Conservation (phyloP, 2,329 filamentous ascomycete species). For the Trematosphaeria pertusa region DNA sequence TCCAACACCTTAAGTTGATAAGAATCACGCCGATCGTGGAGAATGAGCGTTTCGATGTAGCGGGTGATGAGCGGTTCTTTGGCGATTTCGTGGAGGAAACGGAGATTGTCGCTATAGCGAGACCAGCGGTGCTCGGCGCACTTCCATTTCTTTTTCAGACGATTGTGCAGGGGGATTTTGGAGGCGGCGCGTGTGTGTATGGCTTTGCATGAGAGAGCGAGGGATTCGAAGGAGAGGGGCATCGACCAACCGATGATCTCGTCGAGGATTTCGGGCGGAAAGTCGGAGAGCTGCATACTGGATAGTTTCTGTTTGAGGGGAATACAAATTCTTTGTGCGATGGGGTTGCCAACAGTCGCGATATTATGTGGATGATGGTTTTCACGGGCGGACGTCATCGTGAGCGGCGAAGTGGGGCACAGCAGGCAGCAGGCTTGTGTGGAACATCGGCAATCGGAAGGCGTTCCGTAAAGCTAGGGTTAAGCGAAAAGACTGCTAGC, state of each 20-base stretch:
- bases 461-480: too few relatives aligned
- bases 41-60: constrained; percentile 2
- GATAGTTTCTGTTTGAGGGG: background rate
- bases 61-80: background rate
- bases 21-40: background rate
- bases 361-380: too few relatives aligned
- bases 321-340: too few relatives aligned
- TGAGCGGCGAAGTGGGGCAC: too few relatives aligned
- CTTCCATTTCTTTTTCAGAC: constrained; percentile 2
- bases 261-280: constrained; percentile 4
- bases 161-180: constrained; percentile 2
- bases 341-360: too few relatives aligned
- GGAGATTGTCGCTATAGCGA: background rate
- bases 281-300: constrained; percentile 6
- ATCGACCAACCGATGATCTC: constrained; percentile 2
- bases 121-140: background rate
- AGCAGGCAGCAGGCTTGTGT: too few relatives aligned
- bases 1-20: background rate
- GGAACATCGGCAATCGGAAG: too few relatives aligned
- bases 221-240: constrained; percentile 2
- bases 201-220: constrained; percentile 7
- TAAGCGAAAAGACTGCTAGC: too few relatives aligned
- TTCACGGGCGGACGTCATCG: too few relatives aligned
- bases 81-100: constrained; percentile 1
- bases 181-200: background rate